Base-by-base conservation (phyloP, 2,329 filamentous ascomycete genomes). In the Xenoacremonium recifei region DNA sequence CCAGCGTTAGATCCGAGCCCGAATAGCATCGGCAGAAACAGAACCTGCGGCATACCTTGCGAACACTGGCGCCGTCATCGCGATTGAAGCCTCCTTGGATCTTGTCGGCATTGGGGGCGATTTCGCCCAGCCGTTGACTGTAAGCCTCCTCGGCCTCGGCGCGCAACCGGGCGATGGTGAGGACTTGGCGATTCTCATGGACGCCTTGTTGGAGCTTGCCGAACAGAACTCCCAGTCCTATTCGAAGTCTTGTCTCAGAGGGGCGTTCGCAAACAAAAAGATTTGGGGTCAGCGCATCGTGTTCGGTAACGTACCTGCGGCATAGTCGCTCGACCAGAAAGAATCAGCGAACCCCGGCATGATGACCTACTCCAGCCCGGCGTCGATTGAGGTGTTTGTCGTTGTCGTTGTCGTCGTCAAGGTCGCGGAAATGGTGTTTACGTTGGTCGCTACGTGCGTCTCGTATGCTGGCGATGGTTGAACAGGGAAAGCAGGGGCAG, bases 301-400 rank as follows among this genome's bases (percentile, higher is more conserved):
- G 30, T 18, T 21, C 7, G 34, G 19, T 12, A 19, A 61, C 78
- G 65, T 72, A 87, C 87, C 91, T 75, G 88, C 90, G 65, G 92
- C 92, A 77, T 97, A 97, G 78, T 99, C 93, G 64, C 82, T 82
- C 49, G 93, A 96, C 93, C 93, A 99, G 73, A 99, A 97, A 37
- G 91, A 96, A 71, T 92, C 89, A 56, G 90, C 84, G 70, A 99
- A 97, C 59, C 88, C 82, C 56, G 87, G 86, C 87, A 92, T 92
- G 64, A 68, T 82, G 53, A 51, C 43, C 51, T 50, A 48, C 43
- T 43, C 46, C 53, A 51, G 37, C 51, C 50, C 49, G 53, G 58
- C 45, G 43, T 44, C 40, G 40, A 44, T 41, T 37, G 35, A 32
- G 39, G 37, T 31, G 38, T 17, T 42, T 40, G n/a, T n/a, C n/a